phyloP scores from a whole-genome alignment of 768 basidiomycete species.

The Tricholomella constricta region DNA sequence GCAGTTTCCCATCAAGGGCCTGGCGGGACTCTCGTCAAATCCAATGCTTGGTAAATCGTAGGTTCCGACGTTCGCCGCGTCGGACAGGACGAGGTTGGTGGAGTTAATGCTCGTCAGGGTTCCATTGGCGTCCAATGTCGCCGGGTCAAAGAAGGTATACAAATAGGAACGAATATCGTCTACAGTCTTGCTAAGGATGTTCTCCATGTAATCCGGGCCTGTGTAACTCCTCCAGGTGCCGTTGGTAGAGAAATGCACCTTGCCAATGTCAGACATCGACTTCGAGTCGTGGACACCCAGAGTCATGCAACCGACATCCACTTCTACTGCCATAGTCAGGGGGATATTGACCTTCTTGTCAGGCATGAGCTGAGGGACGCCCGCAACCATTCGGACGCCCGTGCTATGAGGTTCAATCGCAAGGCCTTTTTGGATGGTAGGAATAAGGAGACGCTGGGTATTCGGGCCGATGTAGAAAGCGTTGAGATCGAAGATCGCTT shows the following conservation, averaged over 20 bases:
- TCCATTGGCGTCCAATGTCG: conserved; percentile 12
- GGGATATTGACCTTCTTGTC: conserved; percentile 15
- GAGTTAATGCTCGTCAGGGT: conserved; percentile 12
- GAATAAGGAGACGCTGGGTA: conserved; percentile 2
- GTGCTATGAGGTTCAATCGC: conserved; percentile 17
- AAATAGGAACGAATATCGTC: conserved; percentile 20
- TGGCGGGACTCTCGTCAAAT: neutral
- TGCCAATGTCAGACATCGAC: neutral
- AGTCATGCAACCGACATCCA: conserved; percentile 15
- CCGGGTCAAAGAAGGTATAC: conserved; percentile 20
- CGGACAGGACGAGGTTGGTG: neutral
- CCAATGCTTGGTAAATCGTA: conserved; percentile 1
- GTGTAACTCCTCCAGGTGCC: conserved; percentile 19
- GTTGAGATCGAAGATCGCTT: conserved; percentile 10
- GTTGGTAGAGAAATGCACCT: conserved; percentile 7
- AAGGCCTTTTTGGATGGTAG: conserved; percentile 17
- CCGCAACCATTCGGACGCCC: conserved; percentile 19
- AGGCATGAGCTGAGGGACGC: conserved; percentile 17
- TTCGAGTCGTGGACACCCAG: conserved; percentile 10
- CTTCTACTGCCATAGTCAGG: conserved; percentile 21
- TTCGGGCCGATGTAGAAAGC: conserved; percentile 18
- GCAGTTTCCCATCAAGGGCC: conserved; percentile 14
- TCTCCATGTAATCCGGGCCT: conserved; percentile 22
- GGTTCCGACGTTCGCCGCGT: conserved; percentile 7
- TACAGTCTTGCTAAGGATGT: conserved; percentile 18